phyloP scores from a whole-genome alignment of 495 filamentous ascomycete species.

The Chlorociboria aeruginascens region DNA sequence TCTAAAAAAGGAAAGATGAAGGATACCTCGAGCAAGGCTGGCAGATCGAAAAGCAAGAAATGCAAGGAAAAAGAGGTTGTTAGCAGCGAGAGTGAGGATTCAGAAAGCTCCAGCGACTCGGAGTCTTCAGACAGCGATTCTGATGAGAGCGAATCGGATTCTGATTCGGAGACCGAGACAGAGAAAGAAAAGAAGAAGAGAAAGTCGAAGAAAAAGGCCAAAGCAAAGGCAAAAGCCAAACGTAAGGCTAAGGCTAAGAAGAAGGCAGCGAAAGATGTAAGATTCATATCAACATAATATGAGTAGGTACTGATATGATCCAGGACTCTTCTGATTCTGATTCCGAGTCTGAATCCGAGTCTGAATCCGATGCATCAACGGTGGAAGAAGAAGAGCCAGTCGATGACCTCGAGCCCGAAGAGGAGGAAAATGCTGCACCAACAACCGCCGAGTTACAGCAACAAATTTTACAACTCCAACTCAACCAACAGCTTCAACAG shows the following conservation, averaged over 20 bases:
- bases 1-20: slow-evolving; percentile 30
- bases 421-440: slow-evolving; percentile 1
- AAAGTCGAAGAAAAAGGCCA: slow-evolving; percentile 28
- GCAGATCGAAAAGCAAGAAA: slow-evolving; percentile 24
- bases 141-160: slow-evolving; percentile 13
- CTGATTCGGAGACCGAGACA: slow-evolving; percentile 25
- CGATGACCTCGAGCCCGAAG: slow-evolving; percentile 2
- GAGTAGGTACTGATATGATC: slow-evolving; percentile 3
- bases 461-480: slow-evolving; percentile 12
- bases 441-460: slow-evolving; percentile 7
- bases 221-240: slow-evolving; percentile 20
- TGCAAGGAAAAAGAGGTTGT: slow-evolving; percentile 19
- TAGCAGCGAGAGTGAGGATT: slow-evolving; percentile 16
- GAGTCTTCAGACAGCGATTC: slow-evolving; percentile 17
- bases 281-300: background rate
- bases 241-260: slow-evolving; percentile 19
- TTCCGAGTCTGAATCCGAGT: slow-evolving; percentile 27
- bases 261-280: slow-evolving; percentile 14
- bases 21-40: slow-evolving; percentile 20
- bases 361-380: slow-evolving; percentile 12
- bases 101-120: slow-evolving; percentile 16
- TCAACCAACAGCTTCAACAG: slow-evolving; percentile 3
- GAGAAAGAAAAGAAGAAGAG: slow-evolving; percentile 31
- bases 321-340: slow-evolving; percentile 18
- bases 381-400: background rate